Evolutionary conservation across 2,329 filamentous ascomycete genomes (phyloP), one percentile per base, ranked within the genome.

Genomic region (Dactylellina parvicollis): DNA sequence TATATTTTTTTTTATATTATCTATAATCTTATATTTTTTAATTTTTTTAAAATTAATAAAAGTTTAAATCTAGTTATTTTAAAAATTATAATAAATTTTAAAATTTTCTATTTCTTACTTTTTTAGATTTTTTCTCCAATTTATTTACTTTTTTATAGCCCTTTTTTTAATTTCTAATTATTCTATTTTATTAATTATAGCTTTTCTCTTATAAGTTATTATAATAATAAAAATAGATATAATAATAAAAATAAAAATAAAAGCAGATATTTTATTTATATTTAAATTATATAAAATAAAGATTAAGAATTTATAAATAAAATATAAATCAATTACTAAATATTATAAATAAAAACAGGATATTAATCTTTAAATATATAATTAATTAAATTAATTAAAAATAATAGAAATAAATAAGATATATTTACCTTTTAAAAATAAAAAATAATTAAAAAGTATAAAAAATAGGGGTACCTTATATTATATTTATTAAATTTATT

Each of bases 31-130:
- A 30, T 30, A 52, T 30, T 30, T 30, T 52, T 4, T 16, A 30
- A 30, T n/a, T 52, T 28, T 52, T 16, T 4, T 30, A 52, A 52
- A 52, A 52, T 30, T 30, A 18, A 52, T 52, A 52, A 52, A 52
- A 52, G 20, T 30, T 16, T 52, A n/a, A n/a, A 30, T 52, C n/a
- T 52, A 30, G 12, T 52, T 30, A 52, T 30, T 28, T 47, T 47
- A 47, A 20, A 47, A 20, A 47, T 22, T 20, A 47, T 20, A 47
- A 5, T 20, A 20, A 20, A 20, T 20, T 20, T 20, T 20, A 20
- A 20, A 24, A 24, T 47, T 47, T 24, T 47, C 5, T 8, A 20
- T 20, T 7, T 24, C 18, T 20, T 20, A 47, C 14, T 47, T 47
- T 24, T 47, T 20, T 20, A 47, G 12, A 47, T 47, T 24, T 47